Base-by-base conservation (phyloP, 163 green algal genomes). In the Prototheca wickerhamii region DNA sequence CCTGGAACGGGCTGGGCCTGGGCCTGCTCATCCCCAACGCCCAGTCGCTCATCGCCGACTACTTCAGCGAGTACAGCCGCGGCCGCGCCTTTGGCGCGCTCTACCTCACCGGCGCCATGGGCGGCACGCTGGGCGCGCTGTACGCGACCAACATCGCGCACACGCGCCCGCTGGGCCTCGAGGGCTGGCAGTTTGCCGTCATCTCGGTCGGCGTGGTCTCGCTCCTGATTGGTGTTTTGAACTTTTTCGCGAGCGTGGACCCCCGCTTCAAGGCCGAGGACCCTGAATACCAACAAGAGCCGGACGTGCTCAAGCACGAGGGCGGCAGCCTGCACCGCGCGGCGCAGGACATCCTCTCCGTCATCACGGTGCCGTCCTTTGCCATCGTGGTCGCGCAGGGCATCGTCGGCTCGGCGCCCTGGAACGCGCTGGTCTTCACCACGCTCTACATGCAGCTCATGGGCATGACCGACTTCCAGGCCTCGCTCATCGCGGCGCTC, bases 21-120 rank as follows among this genome's bases (percentile, higher is more conserved):
- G 65, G 71, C 2, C 53, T 89, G 30, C 74, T 89, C 34, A 81
- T 89, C n/a, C 82, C 82, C 44, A 89, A 77, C 62, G 69, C 68
- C 2, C 82, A 87, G 71, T 76, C 57, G 28, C 61, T 86, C 4
- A 79, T 82, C n/a, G 82, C 82, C 18, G 82, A 87, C 68, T 86
- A 82, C 61, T 85, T 85, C 42, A 43, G 40, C 35, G 67, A 71
- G 37, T 32, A 64, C 17, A 64, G 35, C 33, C 51, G 76, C 6
- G 80, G 82, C 44, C 70, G 66, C 17, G 81, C 79, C 2, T 88
- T 88, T 73, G 82, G 82, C 2, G 46, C 63, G 0, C 60, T 86
- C 17, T 78, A 80, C 43, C 63, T 86, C 34, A 83, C 75, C 0
- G 61, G 60, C 23, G 70, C 67, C 0, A 23, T 87, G 20, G 82